Percentiles rank a stretch among this genome's conserved stretches.
phyloP scores from a whole-genome alignment of 768 basidiomycete species.

The Mrakia blollopis region DNA sequence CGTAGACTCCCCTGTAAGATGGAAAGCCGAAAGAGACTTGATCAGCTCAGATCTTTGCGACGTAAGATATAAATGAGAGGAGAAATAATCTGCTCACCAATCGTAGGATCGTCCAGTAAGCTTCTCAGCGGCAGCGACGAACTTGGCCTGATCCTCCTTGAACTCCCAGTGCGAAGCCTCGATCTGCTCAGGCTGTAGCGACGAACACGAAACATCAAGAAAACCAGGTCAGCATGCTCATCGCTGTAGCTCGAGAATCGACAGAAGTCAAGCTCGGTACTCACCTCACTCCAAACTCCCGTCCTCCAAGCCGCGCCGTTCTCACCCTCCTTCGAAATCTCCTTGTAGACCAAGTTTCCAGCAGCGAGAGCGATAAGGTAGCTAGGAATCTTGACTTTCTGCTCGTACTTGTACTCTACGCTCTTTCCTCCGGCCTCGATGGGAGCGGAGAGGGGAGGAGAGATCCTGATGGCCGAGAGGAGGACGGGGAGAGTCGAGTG shows the following conservation, averaged over 20 bases:
- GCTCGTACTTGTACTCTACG: constrained; percentile 32
- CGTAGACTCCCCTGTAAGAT: constrained; percentile 61
- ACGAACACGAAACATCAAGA: no score
- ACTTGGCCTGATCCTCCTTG: constrained; percentile 75
- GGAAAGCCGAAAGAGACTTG: background rate
- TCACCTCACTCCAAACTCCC: constrained; percentile 81
- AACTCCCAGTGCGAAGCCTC: constrained; percentile 82
- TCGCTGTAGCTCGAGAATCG: no score
- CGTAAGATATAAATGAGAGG: no score
- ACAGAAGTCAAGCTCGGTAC: no score
- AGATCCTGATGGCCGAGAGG: constrained; percentile 73
- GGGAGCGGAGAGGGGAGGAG: constrained; percentile 59
- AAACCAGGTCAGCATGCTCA: no score
- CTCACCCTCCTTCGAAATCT: constrained; percentile 45
- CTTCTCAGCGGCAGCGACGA: constrained; percentile 55
- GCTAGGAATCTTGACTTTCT: constrained; percentile 80
- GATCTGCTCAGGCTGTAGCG: constrained; percentile 58
- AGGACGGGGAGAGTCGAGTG: constrained; percentile 75
- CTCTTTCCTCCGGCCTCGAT: background rate
- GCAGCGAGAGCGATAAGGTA: constrained; percentile 90
- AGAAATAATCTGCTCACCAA: constrained; percentile 46
- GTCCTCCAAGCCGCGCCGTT: constrained; percentile 68
- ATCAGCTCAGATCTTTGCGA: no score
- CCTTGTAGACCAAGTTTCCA: constrained; percentile 67
- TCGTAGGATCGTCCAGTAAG: constrained; percentile 63